Conservation (phyloP, 306 rosid genomes). For the Citrullus colocynthis region DNA sequence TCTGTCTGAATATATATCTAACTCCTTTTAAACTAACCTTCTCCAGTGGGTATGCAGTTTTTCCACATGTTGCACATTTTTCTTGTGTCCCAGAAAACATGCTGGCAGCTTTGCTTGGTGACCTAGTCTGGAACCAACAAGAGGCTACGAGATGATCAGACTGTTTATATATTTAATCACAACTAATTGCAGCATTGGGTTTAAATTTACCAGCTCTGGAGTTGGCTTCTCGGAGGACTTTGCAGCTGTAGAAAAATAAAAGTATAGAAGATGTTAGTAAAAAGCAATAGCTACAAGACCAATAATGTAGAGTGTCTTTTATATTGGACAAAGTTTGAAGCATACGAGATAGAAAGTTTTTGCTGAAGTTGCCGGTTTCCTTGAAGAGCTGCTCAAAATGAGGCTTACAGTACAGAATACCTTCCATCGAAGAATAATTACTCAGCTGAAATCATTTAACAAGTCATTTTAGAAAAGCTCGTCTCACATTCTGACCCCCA, state of each 20-base stretch:
- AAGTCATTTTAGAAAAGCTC: neutral
- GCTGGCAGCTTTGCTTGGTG: constrained; percentile 85
- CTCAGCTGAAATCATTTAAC: constrained; percentile 46
- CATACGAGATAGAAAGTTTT: constrained; percentile 82
- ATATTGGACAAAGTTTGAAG: neutral
- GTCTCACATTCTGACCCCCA: neutral
- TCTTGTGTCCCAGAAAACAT: constrained; percentile 97
- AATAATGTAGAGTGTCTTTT: neutral
- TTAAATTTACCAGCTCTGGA: constrained; percentile 59
- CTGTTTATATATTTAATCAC: neutral
- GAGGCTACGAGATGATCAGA: constrained; percentile 9
- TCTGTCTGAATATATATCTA: neutral
- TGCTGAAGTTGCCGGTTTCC: constrained; percentile 71
- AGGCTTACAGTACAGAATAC: constrained; percentile 85
- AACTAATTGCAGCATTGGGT: neutral
- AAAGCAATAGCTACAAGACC: neutral
- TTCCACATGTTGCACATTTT: constrained; percentile 89
- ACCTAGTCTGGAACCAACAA: constrained; percentile 57
- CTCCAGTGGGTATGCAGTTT: constrained; percentile 90
- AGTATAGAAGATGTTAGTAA: constrained; percentile 5
- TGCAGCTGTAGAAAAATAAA: constrained; percentile 61
- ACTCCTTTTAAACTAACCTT: constrained; percentile 32
- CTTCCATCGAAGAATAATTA: constrained; percentile 94
- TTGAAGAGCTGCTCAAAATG: constrained; percentile 94
- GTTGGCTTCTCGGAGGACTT: constrained; percentile 61